Base-by-base conservation (phyloP, 805 yeast genomes). In the Jamesozyma piceae region DNA sequence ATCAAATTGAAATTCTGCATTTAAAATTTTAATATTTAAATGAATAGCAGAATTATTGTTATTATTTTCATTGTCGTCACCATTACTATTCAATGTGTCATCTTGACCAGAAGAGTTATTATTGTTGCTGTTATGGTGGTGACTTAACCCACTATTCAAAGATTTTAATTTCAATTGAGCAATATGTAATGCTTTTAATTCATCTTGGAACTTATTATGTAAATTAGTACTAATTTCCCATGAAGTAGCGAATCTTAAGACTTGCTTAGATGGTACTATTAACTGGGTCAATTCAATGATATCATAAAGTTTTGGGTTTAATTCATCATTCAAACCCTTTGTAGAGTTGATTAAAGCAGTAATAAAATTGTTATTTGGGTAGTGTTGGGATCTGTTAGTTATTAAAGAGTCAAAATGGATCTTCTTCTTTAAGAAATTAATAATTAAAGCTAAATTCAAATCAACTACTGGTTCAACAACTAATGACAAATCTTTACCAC, bases 1-100 rank as follows among this genome's bases (percentile, higher is more conserved):
- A 60, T 83, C 94, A 62, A 81, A 83, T 62, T 83, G 94, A 60
- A 81, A 83, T 60, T 83, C 94, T 1, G 86, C 82, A 57, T 80
- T 84, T 47, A 82, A 68, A 41, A 83, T 73, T 53, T 75, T 74
- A 70, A 83, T 64, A 57, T 69, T 68, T 53, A 72, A 56, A 43
- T 72, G 67, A 13, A 41, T 15, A 62, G 59, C 6, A 15, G 14
- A 26, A 28, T 18, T 31, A 28, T 17, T 28, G 49, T 65, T 66
- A 42, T 49, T 46, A 29, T 30, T 73, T 53, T 75, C 74, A 70
- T 83, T 64, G 57, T 69, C 68, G 53, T 72, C 56, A 39, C 32
- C 32, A 13, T 14, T 27, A 22, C 30, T 24, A 13, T 11, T n/a
- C 5, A 19, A 18, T 10, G 38, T 18, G 2, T 5, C n/a, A 11